Conservation (phyloP, 495 filamentous ascomycete genomes). For the Usnea hakonensis region DNA sequence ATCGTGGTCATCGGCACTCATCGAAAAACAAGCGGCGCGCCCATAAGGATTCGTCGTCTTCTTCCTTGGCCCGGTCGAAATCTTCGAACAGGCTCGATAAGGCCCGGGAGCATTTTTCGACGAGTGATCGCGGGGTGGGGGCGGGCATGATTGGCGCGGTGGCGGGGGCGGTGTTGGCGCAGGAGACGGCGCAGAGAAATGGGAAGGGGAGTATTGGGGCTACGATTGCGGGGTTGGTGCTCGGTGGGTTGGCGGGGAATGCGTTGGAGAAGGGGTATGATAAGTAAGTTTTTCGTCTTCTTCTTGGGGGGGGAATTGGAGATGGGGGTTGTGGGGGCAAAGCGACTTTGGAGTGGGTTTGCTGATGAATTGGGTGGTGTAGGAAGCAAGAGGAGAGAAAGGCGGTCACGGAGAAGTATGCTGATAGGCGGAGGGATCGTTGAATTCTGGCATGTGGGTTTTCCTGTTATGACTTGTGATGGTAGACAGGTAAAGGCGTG, state of each 20-base stretch:
- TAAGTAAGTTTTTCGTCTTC: background rate
- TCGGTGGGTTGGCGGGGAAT: slow-evolving; percentile 9
- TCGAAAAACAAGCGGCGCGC: background rate
- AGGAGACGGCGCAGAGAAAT: slow-evolving; percentile 5
- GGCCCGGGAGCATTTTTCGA: background rate
- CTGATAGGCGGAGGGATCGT: slow-evolving; percentile 3
- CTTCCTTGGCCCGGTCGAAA: background rate
- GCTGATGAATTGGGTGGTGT: background rate
- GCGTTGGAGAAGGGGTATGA: slow-evolving; percentile 1
- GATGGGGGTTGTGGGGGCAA: background rate
- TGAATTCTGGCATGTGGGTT: background rate
- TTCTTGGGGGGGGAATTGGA: background rate
- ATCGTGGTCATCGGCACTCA: too few species aligned
- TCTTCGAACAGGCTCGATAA: background rate
- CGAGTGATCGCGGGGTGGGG: background rate
- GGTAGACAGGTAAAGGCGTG: background rate
- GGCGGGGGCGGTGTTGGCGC: background rate
- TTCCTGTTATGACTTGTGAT: background rate
- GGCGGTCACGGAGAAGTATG: background rate
- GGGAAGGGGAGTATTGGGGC: slow-evolving; percentile 6
- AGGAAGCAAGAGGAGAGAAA: slow-evolving; percentile 4
- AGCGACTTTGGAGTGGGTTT: background rate
- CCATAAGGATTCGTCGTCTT: background rate
- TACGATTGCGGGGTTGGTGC: slow-evolving; percentile 8
- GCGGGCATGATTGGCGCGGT: slow-evolving; percentile 2